Base-by-base conservation (phyloP, 2,329 filamentous ascomycete species). In the Xylariaceae sp. region DNA sequence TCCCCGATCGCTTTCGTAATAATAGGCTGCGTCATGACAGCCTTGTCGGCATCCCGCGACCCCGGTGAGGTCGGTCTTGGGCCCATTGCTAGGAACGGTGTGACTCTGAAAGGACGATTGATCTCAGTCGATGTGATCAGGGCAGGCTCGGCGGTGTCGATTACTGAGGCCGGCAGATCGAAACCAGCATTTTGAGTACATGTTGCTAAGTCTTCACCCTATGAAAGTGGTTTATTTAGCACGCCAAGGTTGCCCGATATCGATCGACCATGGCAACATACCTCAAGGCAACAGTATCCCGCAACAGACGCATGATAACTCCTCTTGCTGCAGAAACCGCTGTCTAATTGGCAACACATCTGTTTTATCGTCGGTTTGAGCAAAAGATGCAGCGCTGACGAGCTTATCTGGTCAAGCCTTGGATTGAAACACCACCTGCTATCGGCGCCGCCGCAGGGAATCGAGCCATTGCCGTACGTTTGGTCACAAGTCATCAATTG, bases 261-360 rank as follows among this genome's bases (percentile, higher is more conserved):
- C 26, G 44, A 39, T 47, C 6, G 34, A 47, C 6, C 40, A 19
- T 43, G 5, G 11, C n/a, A 12, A 54, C 68, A 37, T 66, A 73
- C 71, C 47, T 72, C 67, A 3, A 65, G 50, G 51, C 72, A 74
- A 53, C 72, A 74, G 55, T 67, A 72, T 2, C 70, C 71, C 2
- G 68, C 64, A 4, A 72, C 67, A 0, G 72, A 71, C 5, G 71
- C 71, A 50, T 71, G 73, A 57, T 68, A 71, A 34, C 66, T 67
- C 5, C 70, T 71, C 7, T 54, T 53, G 2, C 65, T 63, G 53
- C 72, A 74, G 60, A 67, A 73, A 1, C 70, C 70, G 37, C 62
- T 64, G 41, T 73, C 71, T 19, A 58, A 48, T 6, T 54, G 39
- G 51, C 71, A 73, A 51, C 72, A 73, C 32, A 69, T 65, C 72